Base-by-base conservation (phyloP, 345 rosid species). In the Carallia brachiata region DNA sequence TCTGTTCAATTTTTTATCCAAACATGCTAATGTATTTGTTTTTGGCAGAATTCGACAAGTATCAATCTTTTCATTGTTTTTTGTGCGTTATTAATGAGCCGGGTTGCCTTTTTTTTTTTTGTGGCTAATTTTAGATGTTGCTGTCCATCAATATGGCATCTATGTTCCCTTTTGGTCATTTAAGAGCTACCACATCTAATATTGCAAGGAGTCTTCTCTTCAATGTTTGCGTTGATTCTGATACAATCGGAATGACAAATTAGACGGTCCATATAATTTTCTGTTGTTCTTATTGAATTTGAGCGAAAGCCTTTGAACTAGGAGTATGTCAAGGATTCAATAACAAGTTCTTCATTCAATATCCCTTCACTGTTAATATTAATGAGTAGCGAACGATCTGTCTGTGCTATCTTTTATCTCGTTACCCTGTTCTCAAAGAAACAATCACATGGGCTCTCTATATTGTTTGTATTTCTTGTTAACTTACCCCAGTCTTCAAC, bases 211-310 rank as follows among this genome's bases (percentile, higher is more conserved):
- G 74, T 19, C n/a, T 39, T 60, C 34, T 70, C 54, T 71, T 54
- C 18, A n/a, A 52, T 13, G 5, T 32, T 59, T 68, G 16, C 12
- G 1, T 68, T 68, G 58, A 50, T 62, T 28, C 27, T 23, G 18
- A 36, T 70, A 64, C 76, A 59, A 34, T 65, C 62, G 50, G 65
- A 54, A 39, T 66, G 79, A 72, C 74, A 76, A 84, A 67, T 66
- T 52, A 19, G 68, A 58, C 54, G 36, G 59, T 36, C 72, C 52
- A 19, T 69, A 53, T 63, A 19, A 16, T 81, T 59, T 55, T 75
- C 72, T 65, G 44, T 28, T 52, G 8, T 64, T 65, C 31, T 54
- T 36, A 16, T 69, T 47, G 50, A 57, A 50, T 62, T 66, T 59
- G 36, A 50, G 44, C 27, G 36, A 36, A 59, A 61, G 28, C 23